Evolutionary conservation across 805 yeast genomes (phyloP), one percentile per base, ranked within the genome.

Genomic region (Zygosaccharomyces siamensis): DNA sequence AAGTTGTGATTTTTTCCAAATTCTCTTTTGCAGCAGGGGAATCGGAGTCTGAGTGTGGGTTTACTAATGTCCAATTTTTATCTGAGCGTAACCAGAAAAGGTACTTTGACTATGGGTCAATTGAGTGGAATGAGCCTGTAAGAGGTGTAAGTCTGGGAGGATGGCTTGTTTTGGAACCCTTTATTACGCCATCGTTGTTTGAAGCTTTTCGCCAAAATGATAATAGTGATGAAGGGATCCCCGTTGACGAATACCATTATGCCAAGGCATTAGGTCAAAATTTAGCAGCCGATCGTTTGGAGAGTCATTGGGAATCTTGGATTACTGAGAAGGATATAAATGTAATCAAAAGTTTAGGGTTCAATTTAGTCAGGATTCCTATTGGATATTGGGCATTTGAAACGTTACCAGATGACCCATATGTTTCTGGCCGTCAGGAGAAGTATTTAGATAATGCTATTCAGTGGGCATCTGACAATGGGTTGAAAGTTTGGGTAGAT

Each of bases 311-410:
- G 96, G 64, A 72, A 41, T 71, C 86, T 12, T 90, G 86, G 81
- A 78, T 80, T 63, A 81, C 83, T 7, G 95, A 86, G 66, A 60
- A 66, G 20, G 97, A 90, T 66, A 83, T 92, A 59, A 56, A 67
- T 43, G 62, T 72, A 46, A 86, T 90, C 46, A 74, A 75, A 4
- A 60, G 58, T 10, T 73, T 72, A 47, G 96, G 96, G 1, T 73
- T 90, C 54, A 92, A 90, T 68, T 73, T 84, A 55, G 96, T 89
- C 18, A 80, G 97, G 61, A 84, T 90, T 51, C 97, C 98, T 39
- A 79, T 90, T 47, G 97, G 97, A 8, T 90, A 90, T 71, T 92
- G 98, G 98, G 96, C 96, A 7, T 88, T 86, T 66, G 62, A 74
- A 42, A 61, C 68, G 6, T 71, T 79, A 39, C 77, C 73, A 18